Conservation (phyloP, 306 rosid species). For the Trifolium dubium region DNA sequence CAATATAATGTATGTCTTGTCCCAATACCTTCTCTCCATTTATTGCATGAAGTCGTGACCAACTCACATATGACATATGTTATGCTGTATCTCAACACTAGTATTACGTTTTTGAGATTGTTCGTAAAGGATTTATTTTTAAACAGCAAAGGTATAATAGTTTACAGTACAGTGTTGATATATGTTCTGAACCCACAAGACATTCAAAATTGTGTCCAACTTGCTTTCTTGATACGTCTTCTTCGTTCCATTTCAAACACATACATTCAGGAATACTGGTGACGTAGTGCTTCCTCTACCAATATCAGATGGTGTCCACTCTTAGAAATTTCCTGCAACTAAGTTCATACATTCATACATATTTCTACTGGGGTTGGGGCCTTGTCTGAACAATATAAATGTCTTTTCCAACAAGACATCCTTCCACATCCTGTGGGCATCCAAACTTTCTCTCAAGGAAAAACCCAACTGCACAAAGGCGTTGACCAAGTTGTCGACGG, state of each 20-base stretch:
- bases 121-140: not conserved
- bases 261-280: not conserved
- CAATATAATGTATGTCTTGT: not conserved
- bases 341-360: not conserved
- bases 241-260: slow-evolving; percentile 21
- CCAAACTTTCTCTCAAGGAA: slow-evolving; percentile 89
- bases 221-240: slow-evolving; percentile 15
- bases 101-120: not conserved
- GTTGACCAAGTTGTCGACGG: slow-evolving; percentile 84
- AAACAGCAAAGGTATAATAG: slow-evolving; percentile 1
- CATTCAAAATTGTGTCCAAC: slow-evolving; percentile 1
- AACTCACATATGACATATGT: no score
- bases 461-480: slow-evolving; percentile 85
- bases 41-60: not conserved
- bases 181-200: not conserved
- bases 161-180: not conserved
- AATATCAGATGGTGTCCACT: not conserved
- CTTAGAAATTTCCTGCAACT: not conserved
- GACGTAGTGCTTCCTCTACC: not conserved
- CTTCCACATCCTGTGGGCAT: slow-evolving; percentile 89
- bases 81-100: not conserved
- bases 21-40: not conserved
- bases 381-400: slow-evolving; percentile 87
- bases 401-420: slow-evolving; percentile 86
- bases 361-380: slow-evolving; percentile 73